Evolutionary conservation across 257 asterid genomes (phyloP), one percentile per base, ranked within the genome.

Genomic region (Oldenlandia corymbosa): DNA sequence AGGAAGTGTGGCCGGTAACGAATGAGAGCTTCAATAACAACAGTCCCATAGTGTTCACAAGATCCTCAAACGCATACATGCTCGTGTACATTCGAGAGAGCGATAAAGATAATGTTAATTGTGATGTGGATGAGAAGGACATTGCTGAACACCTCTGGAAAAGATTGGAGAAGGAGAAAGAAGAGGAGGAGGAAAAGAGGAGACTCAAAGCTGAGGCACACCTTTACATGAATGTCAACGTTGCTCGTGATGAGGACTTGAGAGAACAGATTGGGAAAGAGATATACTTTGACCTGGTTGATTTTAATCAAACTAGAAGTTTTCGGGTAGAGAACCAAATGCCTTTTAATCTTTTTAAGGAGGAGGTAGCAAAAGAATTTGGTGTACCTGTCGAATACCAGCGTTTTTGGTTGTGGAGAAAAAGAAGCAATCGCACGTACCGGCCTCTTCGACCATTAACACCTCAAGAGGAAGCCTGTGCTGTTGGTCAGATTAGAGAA

Each of bases 361-460:
- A 89, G 67, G 96, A 88, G 71, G 95, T 89, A 32, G 99, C 97
- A 66, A 85, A 81, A 72, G 97, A 89, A 74, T 75, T 87, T 63
- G 91, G 95, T 7, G 71, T 89, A 68, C 97, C 96, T 43, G 96
- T 89, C 60, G 89, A 89, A 61, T 85, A 69, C 78, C 97, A 82
- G 80, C 95, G 99, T 37, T 92, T 85, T 68, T 92, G 99, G 97
- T 72, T 89, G 62, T 92, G 99, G 99, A 96, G 97, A 47, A 92
- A 85, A 77, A 81, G 99, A 64, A 96, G 87, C 75, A 92, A 92
- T 80, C 96, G 86, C 75, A 91, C 97, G 17, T 91, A 79, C 43
- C 95, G 98, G 62, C 98, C 95, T 31, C 87, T 87, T 78, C 84
- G 99, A 62, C 97, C 97, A n/a, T 73, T 92, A 73, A 80, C 88